A percentile compares a stretch with the other conserved stretches of the same genome.
Evolutionary conservation across 441 rosid genomes (phyloP).

Genomic region (Sinapis alba): DNA sequence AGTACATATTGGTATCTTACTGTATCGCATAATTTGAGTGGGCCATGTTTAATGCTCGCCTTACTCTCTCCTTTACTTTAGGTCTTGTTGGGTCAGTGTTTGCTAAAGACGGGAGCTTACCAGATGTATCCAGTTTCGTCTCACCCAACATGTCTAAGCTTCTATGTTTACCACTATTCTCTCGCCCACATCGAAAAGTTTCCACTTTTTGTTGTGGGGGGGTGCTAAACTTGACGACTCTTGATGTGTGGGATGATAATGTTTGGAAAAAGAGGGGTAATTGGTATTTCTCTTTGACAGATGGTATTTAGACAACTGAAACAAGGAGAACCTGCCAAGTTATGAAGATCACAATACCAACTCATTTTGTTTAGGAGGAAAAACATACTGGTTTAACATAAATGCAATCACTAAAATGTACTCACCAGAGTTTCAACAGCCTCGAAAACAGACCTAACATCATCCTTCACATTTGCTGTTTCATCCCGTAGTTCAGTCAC

Average conservation of each 20-base stretch:
- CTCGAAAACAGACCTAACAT: slow-evolving; percentile 59
- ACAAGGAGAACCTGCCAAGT: slow-evolving; percentile 36
- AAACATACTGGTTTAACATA: slow-evolving; percentile 4
- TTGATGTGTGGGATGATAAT: neutral
- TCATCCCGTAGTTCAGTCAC: slow-evolving; percentile 56
- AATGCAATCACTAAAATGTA: neutral
- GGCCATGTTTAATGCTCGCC: neutral
- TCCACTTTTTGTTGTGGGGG: neutral
- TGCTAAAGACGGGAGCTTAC: neutral
- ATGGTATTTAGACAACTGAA: slow-evolving; percentile 33
- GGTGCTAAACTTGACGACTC: neutral
- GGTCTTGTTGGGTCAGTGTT: slow-evolving; percentile 1
- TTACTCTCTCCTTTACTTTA: neutral
- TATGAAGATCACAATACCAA: slow-evolving; percentile 14
- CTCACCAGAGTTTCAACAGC: slow-evolving; percentile 80
- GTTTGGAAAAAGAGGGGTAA: neutral
- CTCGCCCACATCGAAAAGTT: neutral
- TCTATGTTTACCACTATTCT: neutral
- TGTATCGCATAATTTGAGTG: neutral
- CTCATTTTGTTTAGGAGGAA: neutral
- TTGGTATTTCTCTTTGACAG: slow-evolving; percentile 15
- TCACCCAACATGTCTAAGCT: neutral
- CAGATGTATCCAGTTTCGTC: neutral
- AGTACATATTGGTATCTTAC: neutral
- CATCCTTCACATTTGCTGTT: slow-evolving; percentile 41